Evolutionary conservation across 306 rosid species (phyloP).

Genomic region (Quercus rubra): DNA sequence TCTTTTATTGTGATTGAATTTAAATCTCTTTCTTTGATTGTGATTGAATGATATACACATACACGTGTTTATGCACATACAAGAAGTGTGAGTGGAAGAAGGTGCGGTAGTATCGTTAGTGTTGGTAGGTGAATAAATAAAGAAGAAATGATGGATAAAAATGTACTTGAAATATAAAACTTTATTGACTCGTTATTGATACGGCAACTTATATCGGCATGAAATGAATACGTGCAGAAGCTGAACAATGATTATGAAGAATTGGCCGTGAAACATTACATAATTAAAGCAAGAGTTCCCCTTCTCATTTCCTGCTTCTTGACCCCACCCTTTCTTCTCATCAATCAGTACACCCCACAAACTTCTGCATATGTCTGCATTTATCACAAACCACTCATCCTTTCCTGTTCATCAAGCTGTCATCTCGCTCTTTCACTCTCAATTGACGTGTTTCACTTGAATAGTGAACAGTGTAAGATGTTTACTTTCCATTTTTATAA

Average conservation of each 20-base stretch:
- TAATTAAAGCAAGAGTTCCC: constrained; percentile 17
- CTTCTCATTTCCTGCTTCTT: neutral
- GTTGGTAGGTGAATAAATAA: constrained; percentile 19
- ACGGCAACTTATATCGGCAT: neutral
- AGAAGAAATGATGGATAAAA: neutral
- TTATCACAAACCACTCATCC: constrained; percentile 2
- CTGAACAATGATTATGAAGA: constrained; percentile 14
- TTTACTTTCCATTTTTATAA: too few relatives aligned
- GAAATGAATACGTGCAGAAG: neutral
- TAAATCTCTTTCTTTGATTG: too few relatives aligned
- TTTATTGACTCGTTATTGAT: neutral
- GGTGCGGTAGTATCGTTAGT: neutral
- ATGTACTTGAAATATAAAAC: neutral
- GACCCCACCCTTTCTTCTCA: neutral
- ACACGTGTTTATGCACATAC: neutral
- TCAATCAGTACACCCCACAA: neutral
- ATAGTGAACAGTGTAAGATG: too few relatives aligned
- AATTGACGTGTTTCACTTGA: too few relatives aligned
- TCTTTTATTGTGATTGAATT: too few relatives aligned
- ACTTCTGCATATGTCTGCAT: neutral
- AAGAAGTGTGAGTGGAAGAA: neutral
- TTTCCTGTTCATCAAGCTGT: neutral
- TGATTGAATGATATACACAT: too few relatives aligned
- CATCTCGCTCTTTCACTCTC: neutral
- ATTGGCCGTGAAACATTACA: constrained; percentile 13